These are phyloP conservation scores for Carex parvula DNA, from an alignment of 176 grass and related monocot genomes.

Conservation along the genomic window DNA sequence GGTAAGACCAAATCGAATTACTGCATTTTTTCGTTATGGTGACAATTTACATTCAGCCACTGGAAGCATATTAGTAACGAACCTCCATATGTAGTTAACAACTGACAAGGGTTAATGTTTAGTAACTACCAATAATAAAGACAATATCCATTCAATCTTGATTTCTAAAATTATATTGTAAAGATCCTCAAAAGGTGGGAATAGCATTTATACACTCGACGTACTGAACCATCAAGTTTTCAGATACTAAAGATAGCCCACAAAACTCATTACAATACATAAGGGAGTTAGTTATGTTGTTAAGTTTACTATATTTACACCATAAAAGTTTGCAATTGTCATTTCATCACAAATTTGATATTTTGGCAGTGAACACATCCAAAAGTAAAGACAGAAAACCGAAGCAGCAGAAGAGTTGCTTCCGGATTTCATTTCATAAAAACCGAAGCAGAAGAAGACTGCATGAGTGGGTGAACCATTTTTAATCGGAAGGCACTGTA, in stretches of 20 bases:
- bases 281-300: background rate
- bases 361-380: background rate
- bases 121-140: background rate
- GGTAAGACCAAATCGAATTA: background rate
- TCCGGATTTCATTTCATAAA: background rate
- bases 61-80: background rate
- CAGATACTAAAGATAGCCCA: background rate
- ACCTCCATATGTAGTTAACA: background rate
- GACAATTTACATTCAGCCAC: background rate
- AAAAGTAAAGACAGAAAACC: background rate
- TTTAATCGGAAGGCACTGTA: background rate
- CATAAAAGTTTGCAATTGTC: background rate
- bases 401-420: background rate
- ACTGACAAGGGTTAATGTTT: background rate
- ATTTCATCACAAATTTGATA: background rate
- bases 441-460: background rate
- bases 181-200: background rate
- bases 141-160: background rate
- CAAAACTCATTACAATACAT: background rate
- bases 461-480: background rate
- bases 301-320: constrained; percentile 5
- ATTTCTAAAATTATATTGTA: background rate
- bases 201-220: background rate
- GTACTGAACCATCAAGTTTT: background rate
- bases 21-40: background rate